Percentiles rank a stretch among this genome's conserved stretches.
Evolutionary conservation across 768 basidiomycete species (phyloP).

Genomic region (Artomyces pyxidatus): DNA sequence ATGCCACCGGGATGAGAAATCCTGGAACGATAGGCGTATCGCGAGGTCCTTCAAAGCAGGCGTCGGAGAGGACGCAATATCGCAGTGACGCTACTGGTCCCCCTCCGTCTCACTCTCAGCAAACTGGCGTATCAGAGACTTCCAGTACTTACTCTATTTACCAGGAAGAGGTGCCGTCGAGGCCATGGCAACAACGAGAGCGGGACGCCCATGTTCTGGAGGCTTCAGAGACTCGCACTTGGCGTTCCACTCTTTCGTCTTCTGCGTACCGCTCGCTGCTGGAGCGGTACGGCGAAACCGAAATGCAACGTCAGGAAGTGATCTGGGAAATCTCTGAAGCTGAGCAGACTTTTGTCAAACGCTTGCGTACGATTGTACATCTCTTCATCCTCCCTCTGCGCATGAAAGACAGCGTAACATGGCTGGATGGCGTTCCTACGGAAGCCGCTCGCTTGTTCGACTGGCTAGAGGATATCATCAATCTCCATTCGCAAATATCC

Average conservation of each 20-base stretch:
- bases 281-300: slow-evolving; percentile 36
- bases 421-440: slow-evolving; percentile 75
- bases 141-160: background rate
- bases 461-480: slow-evolving; percentile 82
- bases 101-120: background rate
- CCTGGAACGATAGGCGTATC: background rate
- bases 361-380: slow-evolving; percentile 55
- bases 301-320: slow-evolving; percentile 56
- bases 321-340: slow-evolving; percentile 62
- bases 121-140: background rate
- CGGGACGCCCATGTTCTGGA: slow-evolving; percentile 1
- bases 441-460: slow-evolving; percentile 70
- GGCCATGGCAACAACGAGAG: background rate
- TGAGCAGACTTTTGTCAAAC: slow-evolving; percentile 61
- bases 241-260: slow-evolving; percentile 14
- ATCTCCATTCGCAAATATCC: slow-evolving; percentile 61
- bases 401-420: slow-evolving; percentile 55
- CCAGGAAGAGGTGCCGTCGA: background rate
- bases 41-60: background rate
- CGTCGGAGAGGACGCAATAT: background rate
- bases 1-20: background rate
- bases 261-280: slow-evolving; percentile 29
- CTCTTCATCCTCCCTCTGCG: slow-evolving; percentile 76
- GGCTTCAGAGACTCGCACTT: slow-evolving; percentile 12
- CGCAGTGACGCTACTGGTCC: background rate